phyloP scores from a whole-genome alignment of 805 yeast species.

The Ogataea nitratoaversa region DNA sequence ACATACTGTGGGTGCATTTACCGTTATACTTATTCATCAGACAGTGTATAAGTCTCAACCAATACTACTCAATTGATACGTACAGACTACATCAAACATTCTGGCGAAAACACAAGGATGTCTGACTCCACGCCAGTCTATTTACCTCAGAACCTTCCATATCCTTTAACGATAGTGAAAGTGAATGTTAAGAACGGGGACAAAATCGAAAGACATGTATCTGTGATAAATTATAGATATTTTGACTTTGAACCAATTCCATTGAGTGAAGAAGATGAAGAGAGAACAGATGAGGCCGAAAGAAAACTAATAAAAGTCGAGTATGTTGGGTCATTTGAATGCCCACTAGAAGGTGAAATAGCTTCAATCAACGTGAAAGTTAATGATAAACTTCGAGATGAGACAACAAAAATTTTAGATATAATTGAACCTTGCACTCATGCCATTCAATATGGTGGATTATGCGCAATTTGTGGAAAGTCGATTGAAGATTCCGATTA shows the following conservation, averaged over 20 bases:
- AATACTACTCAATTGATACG: not conserved
- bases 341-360: conserved; percentile 75
- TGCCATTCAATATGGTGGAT: conserved; percentile 89
- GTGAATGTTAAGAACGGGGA: conserved; percentile 44
- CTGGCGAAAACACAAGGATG: conserved; percentile 8
- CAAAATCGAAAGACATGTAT: conserved; percentile 44
- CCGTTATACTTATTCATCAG: no score
- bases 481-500: conserved; percentile 74
- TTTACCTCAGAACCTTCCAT: conserved; percentile 61
- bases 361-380: conserved; percentile 43
- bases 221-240: conserved; percentile 59
- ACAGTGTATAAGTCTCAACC: no score
- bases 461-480: conserved; percentile 90
- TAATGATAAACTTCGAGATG: conserved; percentile 58
- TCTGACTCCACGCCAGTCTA: conserved; percentile 41
- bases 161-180: conserved; percentile 61
- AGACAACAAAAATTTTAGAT: conserved; percentile 42
- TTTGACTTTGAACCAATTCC: conserved; percentile 62
- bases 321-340: conserved; percentile 71
- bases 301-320: conserved; percentile 49
- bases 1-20: no score
- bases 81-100: no score
- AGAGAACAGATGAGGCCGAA: conserved; percentile 36
- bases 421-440: conserved; percentile 85
- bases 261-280: conserved; percentile 36